Evolutionary conservation across 1,139 yeast species (phyloP), one percentile per base, ranked within the genome.

Genomic region (Pichia sp.): DNA sequence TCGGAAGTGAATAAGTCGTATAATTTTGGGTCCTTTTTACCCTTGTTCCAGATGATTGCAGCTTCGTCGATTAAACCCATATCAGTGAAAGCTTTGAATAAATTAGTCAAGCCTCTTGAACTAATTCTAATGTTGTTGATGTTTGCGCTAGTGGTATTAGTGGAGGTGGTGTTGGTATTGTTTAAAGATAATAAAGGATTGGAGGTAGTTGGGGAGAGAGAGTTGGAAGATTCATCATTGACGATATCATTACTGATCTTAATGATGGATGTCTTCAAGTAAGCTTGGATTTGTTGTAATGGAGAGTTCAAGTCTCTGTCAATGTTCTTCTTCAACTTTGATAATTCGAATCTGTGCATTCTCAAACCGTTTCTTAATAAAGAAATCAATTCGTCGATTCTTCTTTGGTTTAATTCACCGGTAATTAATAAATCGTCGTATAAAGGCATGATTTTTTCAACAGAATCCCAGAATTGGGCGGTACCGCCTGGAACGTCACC

Each of bases 11-110:
- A 70, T 22, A 68, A 58, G 20, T 58, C 57, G 20, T 59, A 49
- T 52, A 53, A 44, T 20, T 50, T 53, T 39, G 53, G 59, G 41
- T 46, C 53, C 21, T 64, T 58, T 46, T 61, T 69, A 31, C 75
- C 75, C 38, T 67, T 62, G 40, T 71, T 69, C 83, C 83, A 79
- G 44, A 79, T 65, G 34, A 69, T 66, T 18, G 76, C 67, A 32
- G 83, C 83, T 55, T 78, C 80, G 44, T 73, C 72, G 20, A 72
- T 68, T 34, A 77, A 58, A 34, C 73, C 70, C 58, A 79, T 64
- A 55, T 81, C 83, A 51, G 76, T 72, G 58, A 74, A 77, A 12
- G 82, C 76, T 24, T 83, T 77, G 51, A 79, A 72, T 40, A 80
- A 62, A 54, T 78, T 81, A 65, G 79, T 74, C 31, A 80, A 72